phyloP scores from a whole-genome alignment of 805 yeast genomes.

The Candida gorgasii region DNA sequence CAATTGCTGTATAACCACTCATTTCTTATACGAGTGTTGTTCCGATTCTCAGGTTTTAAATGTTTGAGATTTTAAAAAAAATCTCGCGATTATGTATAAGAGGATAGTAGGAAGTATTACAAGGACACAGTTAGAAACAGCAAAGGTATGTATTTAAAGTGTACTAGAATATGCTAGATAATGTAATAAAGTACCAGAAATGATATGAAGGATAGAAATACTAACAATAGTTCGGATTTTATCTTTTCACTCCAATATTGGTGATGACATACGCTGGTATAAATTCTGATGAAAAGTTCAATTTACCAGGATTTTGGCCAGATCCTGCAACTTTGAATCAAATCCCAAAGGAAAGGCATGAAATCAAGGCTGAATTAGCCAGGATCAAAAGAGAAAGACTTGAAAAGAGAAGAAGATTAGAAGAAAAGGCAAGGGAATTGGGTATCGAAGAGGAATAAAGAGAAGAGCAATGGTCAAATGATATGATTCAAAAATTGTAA shows the following conservation, averaged over 20 bases:
- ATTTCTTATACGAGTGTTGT: not conserved
- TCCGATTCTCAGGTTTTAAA: not conserved
- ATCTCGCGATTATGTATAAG: conserved; percentile 21
- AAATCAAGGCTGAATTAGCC: conserved; percentile 87
- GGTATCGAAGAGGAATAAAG: conserved; percentile 48
- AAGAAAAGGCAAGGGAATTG: conserved; percentile 65
- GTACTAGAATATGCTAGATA: not conserved
- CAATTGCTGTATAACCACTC: conserved; percentile 30
- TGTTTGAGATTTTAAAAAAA: not conserved
- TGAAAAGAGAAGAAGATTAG: conserved; percentile 72
- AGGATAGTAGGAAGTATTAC: conserved; percentile 38
- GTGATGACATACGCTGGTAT: conserved; percentile 93
- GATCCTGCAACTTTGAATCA: conserved; percentile 89
- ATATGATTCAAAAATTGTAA: not conserved
- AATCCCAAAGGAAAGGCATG: conserved; percentile 90
- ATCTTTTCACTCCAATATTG: conserved; percentile 81
- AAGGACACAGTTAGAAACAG: conserved; percentile 46
- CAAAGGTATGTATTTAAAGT: conserved; percentile 35
- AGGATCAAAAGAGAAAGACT: conserved; percentile 75
- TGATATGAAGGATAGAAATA: not conserved
- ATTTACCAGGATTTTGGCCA: conserved; percentile 95
- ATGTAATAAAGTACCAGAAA: no score
- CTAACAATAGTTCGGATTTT: conserved; percentile 68
- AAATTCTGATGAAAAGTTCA: conserved; percentile 84
- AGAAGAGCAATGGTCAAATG: not conserved